These are phyloP conservation scores for Globisporangium perplexum DNA, from an alignment of 352 stramenopile genomes.

Conservation along the genomic window DNA sequence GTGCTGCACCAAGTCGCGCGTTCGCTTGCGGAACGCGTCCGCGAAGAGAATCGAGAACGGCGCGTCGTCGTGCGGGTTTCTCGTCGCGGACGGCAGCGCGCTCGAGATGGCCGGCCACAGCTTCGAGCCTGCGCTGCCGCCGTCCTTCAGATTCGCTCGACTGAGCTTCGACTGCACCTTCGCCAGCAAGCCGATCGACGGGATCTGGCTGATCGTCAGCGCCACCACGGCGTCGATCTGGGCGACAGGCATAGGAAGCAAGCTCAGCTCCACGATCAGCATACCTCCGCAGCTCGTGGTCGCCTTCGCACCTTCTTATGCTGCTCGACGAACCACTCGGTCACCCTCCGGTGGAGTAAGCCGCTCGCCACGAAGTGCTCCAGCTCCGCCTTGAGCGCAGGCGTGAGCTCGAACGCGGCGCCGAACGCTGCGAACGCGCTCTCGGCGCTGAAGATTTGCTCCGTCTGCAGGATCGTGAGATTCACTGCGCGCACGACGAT, in stretches of 20 bases:
- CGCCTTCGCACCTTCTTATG: constrained; percentile 25
- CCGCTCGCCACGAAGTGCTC: constrained; percentile 27
- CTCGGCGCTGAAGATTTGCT: constrained; percentile 46
- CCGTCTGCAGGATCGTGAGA: constrained; percentile 43
- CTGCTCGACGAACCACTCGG: constrained; percentile 30
- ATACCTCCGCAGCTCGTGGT: too few relatives aligned
- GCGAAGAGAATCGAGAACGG: constrained; percentile 67
- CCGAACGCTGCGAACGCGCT: constrained; percentile 16
- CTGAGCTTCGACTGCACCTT: constrained; percentile 54
- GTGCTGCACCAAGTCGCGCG: constrained; percentile 63
- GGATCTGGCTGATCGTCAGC: constrained; percentile 46
- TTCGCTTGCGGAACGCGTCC: constrained; percentile 50
- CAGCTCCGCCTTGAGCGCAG: constrained; percentile 22
- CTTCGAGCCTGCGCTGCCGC: constrained; percentile 23
- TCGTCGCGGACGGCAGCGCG: neutral
- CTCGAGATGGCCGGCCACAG: constrained; percentile 26
- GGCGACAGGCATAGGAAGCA: neutral
- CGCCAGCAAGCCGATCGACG: constrained; percentile 51
- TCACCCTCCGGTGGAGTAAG: constrained; percentile 20
- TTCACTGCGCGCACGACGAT: constrained; percentile 56
- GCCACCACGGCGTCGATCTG: constrained; percentile 39
- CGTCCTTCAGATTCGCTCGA: constrained; percentile 26
- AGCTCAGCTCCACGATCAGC: neutral
- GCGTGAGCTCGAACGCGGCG: constrained; percentile 18
- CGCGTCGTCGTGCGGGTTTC: constrained; percentile 14